phyloP scores from a whole-genome alignment of 2,329 filamentous ascomycete species.

The Penicillium vulpinum region DNA sequence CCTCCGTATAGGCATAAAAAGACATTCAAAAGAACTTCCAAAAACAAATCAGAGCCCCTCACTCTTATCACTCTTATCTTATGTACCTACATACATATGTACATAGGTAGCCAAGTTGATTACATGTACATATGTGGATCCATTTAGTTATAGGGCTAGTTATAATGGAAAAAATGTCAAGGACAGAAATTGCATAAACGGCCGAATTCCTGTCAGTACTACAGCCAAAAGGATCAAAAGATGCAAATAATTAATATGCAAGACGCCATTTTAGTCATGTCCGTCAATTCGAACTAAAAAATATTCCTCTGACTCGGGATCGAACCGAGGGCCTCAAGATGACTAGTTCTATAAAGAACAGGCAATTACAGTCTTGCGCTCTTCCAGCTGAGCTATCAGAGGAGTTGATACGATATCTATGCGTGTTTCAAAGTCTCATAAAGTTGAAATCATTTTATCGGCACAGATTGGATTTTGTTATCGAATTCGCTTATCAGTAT shows the following conservation, averaged over 20 bases:
- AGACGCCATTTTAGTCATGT: background rate
- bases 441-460: background rate
- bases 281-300: background rate
- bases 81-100: no score
- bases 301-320: constrained; percentile 1
- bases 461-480: background rate
- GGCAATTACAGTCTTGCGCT: constrained; percentile 1
- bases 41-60: no score
- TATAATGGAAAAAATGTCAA: no score
- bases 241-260: background rate
- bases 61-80: no score
- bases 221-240: no score
- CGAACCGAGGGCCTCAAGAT: constrained; percentile 2
- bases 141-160: no score
- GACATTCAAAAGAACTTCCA: no score
- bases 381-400: constrained; percentile 4
- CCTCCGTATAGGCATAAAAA: no score
- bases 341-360: background rate
- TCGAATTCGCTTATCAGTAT: background rate
- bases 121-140: no score
- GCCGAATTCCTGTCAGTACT: no score
- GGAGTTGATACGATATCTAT: background rate
- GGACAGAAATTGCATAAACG: no score
- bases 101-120: no score
- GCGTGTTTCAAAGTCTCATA: rapidly evolving